phyloP scores from a whole-genome alignment of 257 asterid species.

The Ligustrum vulgare region DNA sequence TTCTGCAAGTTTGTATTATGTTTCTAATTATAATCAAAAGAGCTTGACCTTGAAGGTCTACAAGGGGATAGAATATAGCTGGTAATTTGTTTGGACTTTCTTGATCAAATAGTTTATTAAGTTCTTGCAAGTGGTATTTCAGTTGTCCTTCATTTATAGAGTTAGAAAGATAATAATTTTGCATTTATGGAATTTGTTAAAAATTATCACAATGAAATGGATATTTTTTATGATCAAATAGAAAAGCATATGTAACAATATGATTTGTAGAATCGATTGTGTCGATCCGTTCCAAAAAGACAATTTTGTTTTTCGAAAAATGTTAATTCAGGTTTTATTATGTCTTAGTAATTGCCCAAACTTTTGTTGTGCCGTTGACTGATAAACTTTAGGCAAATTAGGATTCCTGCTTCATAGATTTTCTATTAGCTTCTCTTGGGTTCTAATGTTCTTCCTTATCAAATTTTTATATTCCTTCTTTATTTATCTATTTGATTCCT shows the following conservation, averaged over 20 bases:
- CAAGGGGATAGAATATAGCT: constrained; percentile 99
- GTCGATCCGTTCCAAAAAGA: neutral
- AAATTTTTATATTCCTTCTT: neutral
- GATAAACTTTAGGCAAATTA: neutral
- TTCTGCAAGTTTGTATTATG: neutral
- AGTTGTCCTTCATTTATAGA: neutral
- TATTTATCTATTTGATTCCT: neutral
- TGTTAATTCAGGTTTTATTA: neutral
- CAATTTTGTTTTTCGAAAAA: neutral
- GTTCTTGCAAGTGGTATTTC: neutral
- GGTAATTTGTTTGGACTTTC: constrained; percentile 36
- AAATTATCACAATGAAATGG: neutral
- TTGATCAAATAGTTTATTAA: neutral
- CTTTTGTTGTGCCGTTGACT: neutral
- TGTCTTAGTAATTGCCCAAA: neutral
- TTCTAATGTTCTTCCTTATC: neutral
- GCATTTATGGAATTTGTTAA: neutral
- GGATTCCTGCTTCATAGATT: neutral
- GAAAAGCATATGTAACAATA: neutral
- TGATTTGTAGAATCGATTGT: neutral
- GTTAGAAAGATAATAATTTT: neutral
- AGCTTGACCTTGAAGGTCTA: constrained; percentile 70
- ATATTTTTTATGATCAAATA: neutral
- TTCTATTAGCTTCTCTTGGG: neutral
- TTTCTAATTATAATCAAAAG: neutral